Conservation (phyloP, 257 asterid species). For the Solanum piurae region DNA sequence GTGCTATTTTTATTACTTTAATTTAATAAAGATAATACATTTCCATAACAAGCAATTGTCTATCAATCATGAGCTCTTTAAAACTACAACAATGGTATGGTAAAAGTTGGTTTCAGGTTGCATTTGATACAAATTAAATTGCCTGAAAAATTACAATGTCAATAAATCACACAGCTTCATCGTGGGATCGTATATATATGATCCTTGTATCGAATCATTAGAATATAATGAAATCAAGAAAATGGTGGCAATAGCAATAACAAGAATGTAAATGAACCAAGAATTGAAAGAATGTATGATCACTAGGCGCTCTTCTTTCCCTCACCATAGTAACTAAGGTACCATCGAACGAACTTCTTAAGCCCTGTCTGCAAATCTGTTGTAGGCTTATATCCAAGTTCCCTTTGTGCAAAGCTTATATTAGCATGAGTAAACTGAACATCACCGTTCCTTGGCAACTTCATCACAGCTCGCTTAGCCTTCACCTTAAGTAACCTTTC, state of each 20-base stretch:
- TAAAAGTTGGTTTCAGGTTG: constrained; percentile 16
- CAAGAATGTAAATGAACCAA: constrained; percentile 24
- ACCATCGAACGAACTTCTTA: constrained; percentile 54
- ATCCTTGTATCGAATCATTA: constrained; percentile 17
- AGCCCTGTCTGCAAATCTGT: constrained; percentile 47
- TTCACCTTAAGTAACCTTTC: constrained; percentile 52
- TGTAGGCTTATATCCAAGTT: constrained; percentile 50
- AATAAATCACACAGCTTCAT: constrained; percentile 19
- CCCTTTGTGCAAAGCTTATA: constrained; percentile 40
- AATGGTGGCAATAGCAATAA: constrained; percentile 16
- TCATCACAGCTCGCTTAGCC: constrained; percentile 45
- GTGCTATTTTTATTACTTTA: not conserved
- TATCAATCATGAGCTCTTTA: not conserved
- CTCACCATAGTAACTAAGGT: constrained; percentile 41
- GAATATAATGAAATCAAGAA: constrained; percentile 7
- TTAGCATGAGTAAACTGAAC: constrained; percentile 60
- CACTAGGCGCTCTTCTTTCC: constrained; percentile 44
- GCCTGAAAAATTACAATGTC: constrained; percentile 9
- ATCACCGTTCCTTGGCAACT: constrained; percentile 59
- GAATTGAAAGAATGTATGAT: constrained; percentile 7
- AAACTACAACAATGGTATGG: constrained; percentile 39
- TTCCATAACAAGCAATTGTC: not conserved
- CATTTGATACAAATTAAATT: constrained; percentile 14
- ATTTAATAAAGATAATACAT: not conserved
- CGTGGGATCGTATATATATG: constrained; percentile 17